Evolutionary conservation across 1,139 yeast species (phyloP).

Genomic region (Hemisphaericaspora lyxosophila): DNA sequence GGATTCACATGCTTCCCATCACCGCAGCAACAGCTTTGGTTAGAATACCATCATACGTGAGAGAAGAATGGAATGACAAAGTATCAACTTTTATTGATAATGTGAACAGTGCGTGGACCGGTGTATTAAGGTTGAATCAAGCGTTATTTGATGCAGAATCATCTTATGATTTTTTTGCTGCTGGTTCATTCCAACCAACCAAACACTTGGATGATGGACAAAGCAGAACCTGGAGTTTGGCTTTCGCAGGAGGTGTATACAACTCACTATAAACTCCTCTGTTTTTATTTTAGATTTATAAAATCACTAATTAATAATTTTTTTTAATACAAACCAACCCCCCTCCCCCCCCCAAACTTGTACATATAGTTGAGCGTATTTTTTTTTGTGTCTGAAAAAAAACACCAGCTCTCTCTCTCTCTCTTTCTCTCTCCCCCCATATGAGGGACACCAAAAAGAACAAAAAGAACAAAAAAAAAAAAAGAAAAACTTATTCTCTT

Average conservation of each 20-base stretch:
- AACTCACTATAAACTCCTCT: too few species aligned
- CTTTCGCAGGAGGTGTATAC: slow-evolving; percentile 71
- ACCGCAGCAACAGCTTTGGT: slow-evolving; percentile 82
- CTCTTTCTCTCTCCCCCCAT: too few species aligned
- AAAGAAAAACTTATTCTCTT: too few species aligned
- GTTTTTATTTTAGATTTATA: too few species aligned
- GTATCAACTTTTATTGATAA: slow-evolving; percentile 50
- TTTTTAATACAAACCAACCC: too few species aligned
- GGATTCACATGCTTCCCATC: slow-evolving; percentile 87
- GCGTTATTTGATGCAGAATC: slow-evolving; percentile 71
- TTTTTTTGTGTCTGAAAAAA: too few species aligned
- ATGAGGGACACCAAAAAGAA: too few species aligned
- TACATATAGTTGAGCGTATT: too few species aligned
- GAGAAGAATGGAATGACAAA: slow-evolving; percentile 74
- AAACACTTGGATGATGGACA: slow-evolving; percentile 80
- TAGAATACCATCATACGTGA: slow-evolving; percentile 66
- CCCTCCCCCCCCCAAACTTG: too few species aligned
- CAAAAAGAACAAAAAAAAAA: too few species aligned
- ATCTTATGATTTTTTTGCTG: slow-evolving; percentile 69
- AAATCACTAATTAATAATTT: not conserved
- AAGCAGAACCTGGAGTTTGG: slow-evolving; percentile 85
- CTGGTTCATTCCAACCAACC: slow-evolving; percentile 17
- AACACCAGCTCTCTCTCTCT: too few species aligned
- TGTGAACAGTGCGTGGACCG: slow-evolving; percentile 83
- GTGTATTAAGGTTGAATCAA: slow-evolving; percentile 73